Base-by-base conservation (phyloP, 116 monocot genomes). In the Trichopus zeylanicus region DNA sequence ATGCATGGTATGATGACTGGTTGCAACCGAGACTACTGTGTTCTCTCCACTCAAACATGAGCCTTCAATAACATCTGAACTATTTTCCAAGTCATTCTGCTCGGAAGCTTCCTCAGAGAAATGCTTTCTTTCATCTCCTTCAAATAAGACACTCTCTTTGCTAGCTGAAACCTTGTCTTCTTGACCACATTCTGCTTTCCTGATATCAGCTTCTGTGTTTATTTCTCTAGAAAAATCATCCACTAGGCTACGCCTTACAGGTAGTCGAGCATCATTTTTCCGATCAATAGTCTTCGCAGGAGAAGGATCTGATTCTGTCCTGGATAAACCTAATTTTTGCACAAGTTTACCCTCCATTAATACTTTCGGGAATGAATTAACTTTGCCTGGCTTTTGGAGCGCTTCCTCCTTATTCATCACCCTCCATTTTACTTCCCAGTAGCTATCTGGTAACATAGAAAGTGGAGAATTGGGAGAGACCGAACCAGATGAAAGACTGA, bases 381-480 rank as follows among this genome's bases (percentile, higher is more conserved):
- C 64, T 12, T 56, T 57, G 57, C 35, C 77, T 55, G 49, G 63
- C 37, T 59, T 60, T 34, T 42, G 47, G 46, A 56, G 18, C 53
- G 61, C 57, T 60, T 78, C 73, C 21, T 48, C 64, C 51, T 66
- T 77, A 48, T 97, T 84, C 48, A 91, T 38, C 26, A 82, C 77
- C 51, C 77, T 69, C 97, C 97, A 97, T 61, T 79, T 81, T 70
- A 84, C 79, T 67, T 97, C 97, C 97, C 97, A 97, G 24, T 97
- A 97, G 66, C 82, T 82, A 55, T 81, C 79, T 13, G 79, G 72
- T 26, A 84, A 16, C 21, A 61, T 22, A 26, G 72, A 48, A 22
- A 63, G 30, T 31, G 86, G 74, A 30, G 74, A 64, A 30, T 65
- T 67, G 20, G 74, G 56, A 32, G 77, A 69, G 66, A 46, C 31